phyloP scores from a whole-genome alignment of 1,284 basidiomycete species.

The Ustilago trichophora region DNA sequence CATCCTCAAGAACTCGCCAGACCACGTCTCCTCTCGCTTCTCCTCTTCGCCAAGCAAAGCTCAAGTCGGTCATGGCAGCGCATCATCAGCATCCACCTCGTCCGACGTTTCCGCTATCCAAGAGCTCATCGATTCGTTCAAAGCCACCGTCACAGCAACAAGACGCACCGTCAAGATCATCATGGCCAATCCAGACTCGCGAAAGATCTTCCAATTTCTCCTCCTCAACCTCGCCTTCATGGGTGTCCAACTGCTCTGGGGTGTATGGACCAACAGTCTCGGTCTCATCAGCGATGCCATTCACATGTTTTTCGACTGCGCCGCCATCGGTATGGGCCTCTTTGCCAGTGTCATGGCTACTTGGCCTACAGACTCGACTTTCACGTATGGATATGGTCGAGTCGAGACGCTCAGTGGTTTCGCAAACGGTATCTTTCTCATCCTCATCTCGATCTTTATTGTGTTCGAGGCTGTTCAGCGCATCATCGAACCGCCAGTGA shows the following conservation, averaged over 20 bases:
- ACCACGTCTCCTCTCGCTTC: conserved; percentile 50
- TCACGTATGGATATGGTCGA: conserved; percentile 96
- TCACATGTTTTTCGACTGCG: conserved; percentile 99
- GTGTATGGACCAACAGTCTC: conserved; percentile 95
- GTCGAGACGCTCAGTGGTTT: conserved; percentile 99
- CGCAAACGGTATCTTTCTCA: conserved; percentile 95
- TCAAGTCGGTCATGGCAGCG: not conserved
- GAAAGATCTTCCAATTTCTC: conserved; percentile 96
- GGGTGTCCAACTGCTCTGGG: conserved; percentile 73
- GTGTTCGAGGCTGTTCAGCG: conserved; percentile 97
- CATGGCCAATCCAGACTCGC: conserved; percentile 85
- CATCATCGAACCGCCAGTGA: conserved; percentile 94
- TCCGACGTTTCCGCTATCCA: conserved; percentile 43
- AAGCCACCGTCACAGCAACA: conserved; percentile 33
- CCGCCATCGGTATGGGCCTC: conserved; percentile 94
- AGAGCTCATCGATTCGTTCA: conserved; percentile 35
- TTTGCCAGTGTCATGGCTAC: conserved; percentile 97
- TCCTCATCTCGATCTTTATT: conserved; percentile 96
- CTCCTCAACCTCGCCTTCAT: conserved; percentile 95
- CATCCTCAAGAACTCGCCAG: conserved; percentile 59
- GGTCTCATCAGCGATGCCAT: conserved; percentile 98
- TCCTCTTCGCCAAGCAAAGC: conserved; percentile 11
- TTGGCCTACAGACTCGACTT: conserved; percentile 92
- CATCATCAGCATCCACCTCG: not conserved
- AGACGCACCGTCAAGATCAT: conserved; percentile 77